These are phyloP conservation scores for Durio zibethinus DNA, from an alignment of 345 rosid genomes.

Conservation along the genomic window DNA sequence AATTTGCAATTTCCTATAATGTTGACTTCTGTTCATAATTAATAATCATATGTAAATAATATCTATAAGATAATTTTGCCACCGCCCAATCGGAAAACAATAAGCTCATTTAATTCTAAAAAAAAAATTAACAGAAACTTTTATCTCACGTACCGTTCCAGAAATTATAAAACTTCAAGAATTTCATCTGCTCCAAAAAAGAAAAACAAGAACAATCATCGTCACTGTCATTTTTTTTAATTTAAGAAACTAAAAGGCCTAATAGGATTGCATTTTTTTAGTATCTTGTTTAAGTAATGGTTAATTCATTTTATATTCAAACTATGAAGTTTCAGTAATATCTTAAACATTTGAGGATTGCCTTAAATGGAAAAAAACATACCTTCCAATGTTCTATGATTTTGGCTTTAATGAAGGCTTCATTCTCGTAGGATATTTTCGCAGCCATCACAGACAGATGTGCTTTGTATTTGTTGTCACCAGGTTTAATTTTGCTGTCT, in stretches of 20 bases:
- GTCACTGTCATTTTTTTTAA: too few species aligned
- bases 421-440: constrained; percentile 48
- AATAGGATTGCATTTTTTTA: too few species aligned
- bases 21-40: neutral
- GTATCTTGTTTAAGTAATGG: too few species aligned
- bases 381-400: constrained; percentile 45
- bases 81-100: too few species aligned
- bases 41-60: too few species aligned
- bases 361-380: neutral
- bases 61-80: too few species aligned
- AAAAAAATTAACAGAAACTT: neutral
- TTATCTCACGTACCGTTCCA: constrained; percentile 38
- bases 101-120: neutral
- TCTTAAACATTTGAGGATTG: too few species aligned
- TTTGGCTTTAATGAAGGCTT: constrained; percentile 30
- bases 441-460: constrained; percentile 52
- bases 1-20: too few species aligned
- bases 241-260: too few species aligned
- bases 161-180: constrained; percentile 36
- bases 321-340: too few species aligned
- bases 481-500: constrained; percentile 31
- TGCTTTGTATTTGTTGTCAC: constrained; percentile 33
- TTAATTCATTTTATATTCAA: too few species aligned
- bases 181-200: constrained; percentile 40
- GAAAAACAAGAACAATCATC: neutral